Evolutionary conservation across 1,139 yeast species (phyloP), one percentile per base, ranked within the genome.

Genomic region (Suhomyces guaymorum): DNA sequence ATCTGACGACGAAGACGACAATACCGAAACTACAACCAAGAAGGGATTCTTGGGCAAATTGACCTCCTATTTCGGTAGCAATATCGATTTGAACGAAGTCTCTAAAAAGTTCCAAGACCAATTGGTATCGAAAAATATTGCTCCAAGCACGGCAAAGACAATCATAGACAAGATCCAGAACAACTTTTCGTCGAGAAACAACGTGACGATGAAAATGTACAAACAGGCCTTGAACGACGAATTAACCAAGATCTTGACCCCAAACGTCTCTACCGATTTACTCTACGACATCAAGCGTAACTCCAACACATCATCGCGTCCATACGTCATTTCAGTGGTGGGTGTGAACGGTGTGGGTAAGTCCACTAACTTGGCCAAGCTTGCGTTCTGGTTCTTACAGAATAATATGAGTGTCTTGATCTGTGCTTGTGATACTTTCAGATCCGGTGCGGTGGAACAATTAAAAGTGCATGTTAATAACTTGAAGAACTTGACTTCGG

Each of bases 321-420:
- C 98, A 1, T 92, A 88, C 49, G 97, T 92, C 11, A 88, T 92
- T 39, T 89, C 97, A 0, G 94, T 92, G 13, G 98, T 92, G 20
- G 98, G 98, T 21, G 98, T 92, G 16, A 92, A 92, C 57, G 98
- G 98, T 28, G 98, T 92, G 22, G 98, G 98, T 17, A 92, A 94
- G 59, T 90, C 97, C 0, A 94, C 98, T 3, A 94, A 89, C 53
- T 69, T 92, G 42, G 95, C 97, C 24, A 92, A 90, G 61, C 67
- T 92, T 38, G 98, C 96, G 1, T 94, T 87, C 56, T 92, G 98
- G 98, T 71, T 92, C 35, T 63, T 92, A 39, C 97, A 90, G 56
- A 92, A 92, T 59, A 81, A 90, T 55, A 74, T 87, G 56, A 81
- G 79, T 49, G 96, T 92, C 1, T 71, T 92, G 38, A 85, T 92